Evolutionary conservation across 1,284 basidiomycete species (phyloP).

Genomic region (Ustilago tritici): DNA sequence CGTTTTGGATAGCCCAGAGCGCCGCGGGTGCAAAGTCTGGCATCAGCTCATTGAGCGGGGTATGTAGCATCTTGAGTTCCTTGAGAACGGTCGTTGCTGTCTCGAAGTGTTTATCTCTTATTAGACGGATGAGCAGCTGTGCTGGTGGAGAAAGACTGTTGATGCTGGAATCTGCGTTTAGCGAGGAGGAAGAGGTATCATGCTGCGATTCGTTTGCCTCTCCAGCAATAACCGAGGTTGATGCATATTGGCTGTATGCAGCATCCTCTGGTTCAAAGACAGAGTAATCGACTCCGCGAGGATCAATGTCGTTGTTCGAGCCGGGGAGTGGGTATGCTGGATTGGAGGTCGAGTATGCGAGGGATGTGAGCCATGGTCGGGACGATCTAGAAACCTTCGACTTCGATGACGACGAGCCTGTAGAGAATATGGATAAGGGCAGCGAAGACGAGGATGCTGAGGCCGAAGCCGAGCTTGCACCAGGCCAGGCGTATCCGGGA

Average conservation of each 20-base stretch:
- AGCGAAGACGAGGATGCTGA: slow-evolving; percentile 5
- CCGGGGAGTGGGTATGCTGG: slow-evolving; percentile 35
- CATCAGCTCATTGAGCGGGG: slow-evolving; percentile 18
- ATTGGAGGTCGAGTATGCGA: slow-evolving; percentile 39
- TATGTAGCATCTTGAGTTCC: slow-evolving; percentile 29
- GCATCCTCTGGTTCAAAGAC: slow-evolving; percentile 55
- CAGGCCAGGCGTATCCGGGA: slow-evolving; percentile 14
- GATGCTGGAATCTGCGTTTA: neutral
- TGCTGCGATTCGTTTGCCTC: neutral
- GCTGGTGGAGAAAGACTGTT: slow-evolving; percentile 18
- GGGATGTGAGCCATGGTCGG: slow-evolving; percentile 9
- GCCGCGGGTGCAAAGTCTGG: slow-evolving; percentile 40
- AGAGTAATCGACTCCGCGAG: slow-evolving; percentile 57
- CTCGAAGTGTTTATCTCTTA: slow-evolving; percentile 32
- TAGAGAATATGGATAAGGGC: slow-evolving; percentile 9
- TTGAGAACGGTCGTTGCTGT: slow-evolving; percentile 36
- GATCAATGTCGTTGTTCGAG: slow-evolving; percentile 60
- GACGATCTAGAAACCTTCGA: slow-evolving; percentile 4
- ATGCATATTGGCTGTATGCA: slow-evolving; percentile 18
- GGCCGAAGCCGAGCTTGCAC: slow-evolving; percentile 12
- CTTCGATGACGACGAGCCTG: slow-evolving; percentile 1
- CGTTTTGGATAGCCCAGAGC: slow-evolving; percentile 32
- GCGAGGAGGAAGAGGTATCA: slow-evolving; percentile 1
- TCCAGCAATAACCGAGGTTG: neutral
- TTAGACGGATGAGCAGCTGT: slow-evolving; percentile 41